Percentiles rank a stretch among this genome's conserved stretches.
These are phyloP conservation scores for Pouteria campechiana DNA, from an alignment of 179 eudicot species.

Conservation along the genomic window DNA sequence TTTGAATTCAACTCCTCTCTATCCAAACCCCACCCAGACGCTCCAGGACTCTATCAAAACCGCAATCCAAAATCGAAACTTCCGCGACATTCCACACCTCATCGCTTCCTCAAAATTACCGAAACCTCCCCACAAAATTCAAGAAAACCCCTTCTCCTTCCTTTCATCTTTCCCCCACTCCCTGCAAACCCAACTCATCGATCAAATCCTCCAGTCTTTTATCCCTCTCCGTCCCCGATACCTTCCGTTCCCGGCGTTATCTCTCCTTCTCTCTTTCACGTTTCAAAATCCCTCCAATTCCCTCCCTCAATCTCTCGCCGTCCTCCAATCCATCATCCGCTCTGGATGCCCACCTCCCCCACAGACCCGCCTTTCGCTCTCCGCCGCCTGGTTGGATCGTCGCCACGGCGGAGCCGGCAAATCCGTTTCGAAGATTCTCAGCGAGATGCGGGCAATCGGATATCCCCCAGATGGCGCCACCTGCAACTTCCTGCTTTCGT, in stretches of 20 bases:
- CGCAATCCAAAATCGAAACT: constrained; percentile 38
- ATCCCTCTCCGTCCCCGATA: constrained; percentile 45
- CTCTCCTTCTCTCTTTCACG: constrained; percentile 48
- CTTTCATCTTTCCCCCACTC: constrained; percentile 28
- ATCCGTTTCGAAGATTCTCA: constrained; percentile 31
- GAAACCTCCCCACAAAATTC: too few species aligned
- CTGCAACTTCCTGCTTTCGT: constrained; percentile 59
- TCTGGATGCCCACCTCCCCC: constrained; percentile 71
- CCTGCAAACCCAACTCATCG: constrained; percentile 30
- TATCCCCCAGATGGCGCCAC: constrained; percentile 65
- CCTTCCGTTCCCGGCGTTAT: constrained; percentile 32
- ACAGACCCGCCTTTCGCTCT: constrained; percentile 47
- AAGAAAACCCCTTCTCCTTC: constrained; percentile 73
- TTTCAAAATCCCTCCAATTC: constrained; percentile 49
- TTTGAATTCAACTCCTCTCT: too few species aligned
- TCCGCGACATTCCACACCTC: constrained; percentile 46
- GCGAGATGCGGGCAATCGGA: constrained; percentile 57
- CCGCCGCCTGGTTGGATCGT: constrained; percentile 50
- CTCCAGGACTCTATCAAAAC: constrained; percentile 37
- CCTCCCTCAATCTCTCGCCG: constrained; percentile 56
- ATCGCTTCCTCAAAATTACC: constrained; percentile 20
- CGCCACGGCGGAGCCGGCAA: constrained; percentile 13
- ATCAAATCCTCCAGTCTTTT: constrained; percentile 63
- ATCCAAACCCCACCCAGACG: too few species aligned
- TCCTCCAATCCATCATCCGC: constrained; percentile 57